phyloP scores from a whole-genome alignment of 2,329 filamentous ascomycete species.

The Sordariomycetes sp. region DNA sequence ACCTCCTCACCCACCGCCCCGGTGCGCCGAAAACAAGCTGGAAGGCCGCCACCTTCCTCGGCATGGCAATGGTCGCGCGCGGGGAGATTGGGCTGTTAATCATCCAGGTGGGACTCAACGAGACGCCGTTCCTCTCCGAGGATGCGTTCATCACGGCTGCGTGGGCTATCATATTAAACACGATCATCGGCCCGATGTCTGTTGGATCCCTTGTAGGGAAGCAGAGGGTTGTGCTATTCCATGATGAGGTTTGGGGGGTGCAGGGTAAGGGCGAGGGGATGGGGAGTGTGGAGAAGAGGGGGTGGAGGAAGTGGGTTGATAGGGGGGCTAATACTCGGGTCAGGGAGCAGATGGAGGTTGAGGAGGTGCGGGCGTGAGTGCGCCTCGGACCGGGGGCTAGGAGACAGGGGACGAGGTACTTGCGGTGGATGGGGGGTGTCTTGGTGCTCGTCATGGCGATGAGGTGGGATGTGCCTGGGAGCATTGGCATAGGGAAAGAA shows the following conservation, averaged over 20 bases:
- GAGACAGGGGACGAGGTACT: not conserved
- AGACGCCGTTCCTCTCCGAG: slow-evolving; percentile 33
- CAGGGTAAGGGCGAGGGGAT: slow-evolving; percentile 4
- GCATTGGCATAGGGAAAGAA: too few species aligned
- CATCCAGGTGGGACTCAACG: slow-evolving; percentile 13
- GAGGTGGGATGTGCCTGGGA: too few species aligned
- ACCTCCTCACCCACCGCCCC: slow-evolving; percentile 15
- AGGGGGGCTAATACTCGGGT: not conserved
- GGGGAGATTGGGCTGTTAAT: slow-evolving; percentile 51
- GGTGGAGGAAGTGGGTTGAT: slow-evolving; percentile 1
- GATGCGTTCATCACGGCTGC: slow-evolving; percentile 38
- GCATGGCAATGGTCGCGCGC: slow-evolving; percentile 43
- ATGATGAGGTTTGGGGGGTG: slow-evolving; percentile 8
- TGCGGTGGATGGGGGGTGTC: too few species aligned
- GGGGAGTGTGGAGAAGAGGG: not conserved
- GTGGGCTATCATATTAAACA: slow-evolving; percentile 44
- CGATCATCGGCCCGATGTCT: slow-evolving; percentile 36
- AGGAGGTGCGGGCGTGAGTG: not conserved
- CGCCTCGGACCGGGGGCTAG: not conserved
- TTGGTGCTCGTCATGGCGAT: too few species aligned
- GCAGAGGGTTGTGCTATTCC: slow-evolving; percentile 5
- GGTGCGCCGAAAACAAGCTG: slow-evolving; percentile 13
- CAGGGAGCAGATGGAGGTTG: not conserved
- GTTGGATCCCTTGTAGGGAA: slow-evolving; percentile 31
- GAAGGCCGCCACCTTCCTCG: slow-evolving; percentile 40